These are phyloP conservation scores for Lipomyces yamadae DNA, from an alignment of 805 yeast genomes.

Conservation along the genomic window DNA sequence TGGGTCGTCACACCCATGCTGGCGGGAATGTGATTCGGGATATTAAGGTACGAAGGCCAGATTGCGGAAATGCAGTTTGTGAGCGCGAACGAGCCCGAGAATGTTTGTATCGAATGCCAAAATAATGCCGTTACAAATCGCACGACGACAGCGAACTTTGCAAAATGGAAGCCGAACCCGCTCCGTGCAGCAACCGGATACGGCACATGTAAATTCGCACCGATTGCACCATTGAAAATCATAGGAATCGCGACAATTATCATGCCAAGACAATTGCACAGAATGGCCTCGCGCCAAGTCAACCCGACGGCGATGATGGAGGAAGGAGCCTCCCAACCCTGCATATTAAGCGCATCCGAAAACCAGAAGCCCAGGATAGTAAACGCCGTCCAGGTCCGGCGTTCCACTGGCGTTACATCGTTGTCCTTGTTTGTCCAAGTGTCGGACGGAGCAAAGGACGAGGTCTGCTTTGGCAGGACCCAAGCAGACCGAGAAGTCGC, in stretches of 20 bases:
- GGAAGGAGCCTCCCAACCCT: conserved; percentile 37
- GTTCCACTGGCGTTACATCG: conserved; percentile 34
- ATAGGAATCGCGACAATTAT: conserved; percentile 70
- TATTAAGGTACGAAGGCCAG: conserved; percentile 37
- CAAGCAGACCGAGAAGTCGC: conserved; percentile 37
- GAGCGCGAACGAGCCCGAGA: conserved; percentile 34
- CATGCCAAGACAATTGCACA: conserved; percentile 28
- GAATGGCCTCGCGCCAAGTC: conserved; percentile 37
- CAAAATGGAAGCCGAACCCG: conserved; percentile 62
- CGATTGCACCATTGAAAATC: conserved; percentile 73
- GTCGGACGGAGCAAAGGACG: conserved; percentile 39
- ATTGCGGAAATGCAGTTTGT: conserved; percentile 36
- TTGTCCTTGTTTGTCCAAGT: conserved; percentile 40
- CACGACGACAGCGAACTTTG: conserved; percentile 33
- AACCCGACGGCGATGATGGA: conserved; percentile 36
- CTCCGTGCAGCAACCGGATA: conserved; percentile 84
- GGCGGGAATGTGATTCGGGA: conserved; percentile 37
- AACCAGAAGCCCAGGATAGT: conserved; percentile 39
- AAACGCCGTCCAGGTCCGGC: conserved; percentile 37
- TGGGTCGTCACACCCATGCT: conserved; percentile 35
- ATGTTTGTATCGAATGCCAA: conserved; percentile 37
- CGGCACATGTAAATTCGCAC: conserved; percentile 78
- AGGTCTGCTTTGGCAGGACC: conserved; percentile 38
- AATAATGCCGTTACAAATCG: conserved; percentile 37
- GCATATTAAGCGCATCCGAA: conserved; percentile 36